Evolutionary conservation across 371 early-diverging fungal species (phyloP).

Genomic region (Apophysomyces ossiformis): DNA sequence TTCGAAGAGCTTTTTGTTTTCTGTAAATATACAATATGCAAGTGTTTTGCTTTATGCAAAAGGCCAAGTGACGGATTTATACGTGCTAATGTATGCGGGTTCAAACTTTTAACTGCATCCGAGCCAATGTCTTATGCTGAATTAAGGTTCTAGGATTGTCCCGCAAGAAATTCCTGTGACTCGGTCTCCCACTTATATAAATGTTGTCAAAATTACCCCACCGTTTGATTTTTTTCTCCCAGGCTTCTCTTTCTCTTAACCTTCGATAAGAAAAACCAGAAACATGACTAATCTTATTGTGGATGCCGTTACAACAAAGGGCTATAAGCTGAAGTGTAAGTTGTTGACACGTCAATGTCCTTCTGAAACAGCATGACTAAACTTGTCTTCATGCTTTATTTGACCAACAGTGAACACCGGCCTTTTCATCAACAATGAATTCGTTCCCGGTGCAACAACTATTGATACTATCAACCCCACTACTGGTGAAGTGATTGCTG

Average conservation of each 20-base stretch:
- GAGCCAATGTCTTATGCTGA: background rate
- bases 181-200: conserved; percentile 7
- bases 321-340: conserved; percentile 46
- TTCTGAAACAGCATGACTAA: no score
- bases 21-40: no score
- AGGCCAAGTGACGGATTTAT: no score
- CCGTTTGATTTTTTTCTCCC: conserved; percentile 9
- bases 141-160: background rate
- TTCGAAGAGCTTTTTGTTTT: no score
- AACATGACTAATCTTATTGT: conserved; percentile 32
- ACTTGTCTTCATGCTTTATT: no score
- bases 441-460: conserved; percentile 46
- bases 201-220: background rate
- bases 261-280: background rate
- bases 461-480: conserved; percentile 57
- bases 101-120: no score
- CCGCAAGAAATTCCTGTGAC: conserved; percentile 1
- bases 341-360: background rate
- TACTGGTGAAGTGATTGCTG: conserved; percentile 46
- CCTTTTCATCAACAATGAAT: conserved; percentile 60
- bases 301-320: conserved; percentile 38
- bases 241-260: conserved; percentile 9
- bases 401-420: conserved; percentile 48
- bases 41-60: no score
- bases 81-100: no score